A percentile compares a stretch with the other conserved stretches of the same genome.
Evolutionary conservation across 805 yeast species (phyloP).

Genomic region (Candida ulmi): DNA sequence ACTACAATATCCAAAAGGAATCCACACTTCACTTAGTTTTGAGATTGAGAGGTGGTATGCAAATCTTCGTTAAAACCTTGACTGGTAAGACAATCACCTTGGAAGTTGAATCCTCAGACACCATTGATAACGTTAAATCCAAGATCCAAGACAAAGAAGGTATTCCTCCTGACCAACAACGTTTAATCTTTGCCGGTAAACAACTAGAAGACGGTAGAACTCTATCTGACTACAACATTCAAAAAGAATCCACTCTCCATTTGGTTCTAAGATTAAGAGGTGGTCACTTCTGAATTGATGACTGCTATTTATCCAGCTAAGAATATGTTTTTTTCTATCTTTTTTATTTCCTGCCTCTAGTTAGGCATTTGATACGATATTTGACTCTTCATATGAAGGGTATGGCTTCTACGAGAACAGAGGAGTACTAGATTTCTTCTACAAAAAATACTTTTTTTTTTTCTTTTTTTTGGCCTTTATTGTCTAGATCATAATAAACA

Average conservation of each 20-base stretch:
- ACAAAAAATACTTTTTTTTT: too few species aligned
- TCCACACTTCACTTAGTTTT: constrained; percentile 79
- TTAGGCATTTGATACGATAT: too few species aligned
- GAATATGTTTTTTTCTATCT: too few species aligned
- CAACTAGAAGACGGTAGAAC: constrained; percentile 71
- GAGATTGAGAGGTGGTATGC: constrained; percentile 86
- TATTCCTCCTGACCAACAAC: constrained; percentile 68
- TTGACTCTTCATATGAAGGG: too few species aligned
- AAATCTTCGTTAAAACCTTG: constrained; percentile 59
- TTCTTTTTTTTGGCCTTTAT: too few species aligned
- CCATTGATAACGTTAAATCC: constrained; percentile 55
- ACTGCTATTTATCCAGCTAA: constrained; percentile 22
- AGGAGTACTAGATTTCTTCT: too few species aligned
- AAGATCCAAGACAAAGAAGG: constrained; percentile 70
- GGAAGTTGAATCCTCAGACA: constrained; percentile 94
- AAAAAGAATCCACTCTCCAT: constrained; percentile 66
- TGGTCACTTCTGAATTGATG: too few species aligned
- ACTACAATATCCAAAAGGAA: constrained; percentile 93
- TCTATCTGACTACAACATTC: constrained; percentile 65
- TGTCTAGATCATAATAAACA: too few species aligned
- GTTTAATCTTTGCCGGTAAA: constrained; percentile 68
- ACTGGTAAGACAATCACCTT: constrained; percentile 64
- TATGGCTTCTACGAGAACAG: too few species aligned
- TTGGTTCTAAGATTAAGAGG: constrained; percentile 72
- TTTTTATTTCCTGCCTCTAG: too few species aligned